These are phyloP conservation scores for Fennellomyces sp. DNA, from an alignment of 371 early-diverging fungal species.

Conservation along the genomic window DNA sequence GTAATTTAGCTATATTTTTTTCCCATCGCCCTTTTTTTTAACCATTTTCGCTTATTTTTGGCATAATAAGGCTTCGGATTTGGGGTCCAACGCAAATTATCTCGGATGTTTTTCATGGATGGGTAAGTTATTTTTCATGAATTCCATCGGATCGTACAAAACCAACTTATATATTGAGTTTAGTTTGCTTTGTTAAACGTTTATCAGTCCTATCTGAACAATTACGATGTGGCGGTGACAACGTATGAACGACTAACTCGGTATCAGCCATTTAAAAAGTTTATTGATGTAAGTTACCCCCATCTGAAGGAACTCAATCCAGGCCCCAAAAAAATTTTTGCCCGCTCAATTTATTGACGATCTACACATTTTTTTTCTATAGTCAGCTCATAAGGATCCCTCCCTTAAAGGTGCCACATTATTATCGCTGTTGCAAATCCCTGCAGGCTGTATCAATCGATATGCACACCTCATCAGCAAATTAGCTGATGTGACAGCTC, in stretches of 20 bases:
- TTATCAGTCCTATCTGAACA: constrained; percentile 37
- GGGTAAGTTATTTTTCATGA: constrained; percentile 15
- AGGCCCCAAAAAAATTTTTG: too few relatives aligned
- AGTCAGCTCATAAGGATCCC: constrained; percentile 23
- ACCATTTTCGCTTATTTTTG: too few relatives aligned
- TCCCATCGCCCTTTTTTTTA: not conserved
- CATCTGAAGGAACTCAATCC: not conserved
- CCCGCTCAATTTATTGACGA: not conserved
- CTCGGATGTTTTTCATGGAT: constrained; percentile 21
- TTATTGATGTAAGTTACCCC: constrained; percentile 36
- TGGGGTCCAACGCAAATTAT: constrained; percentile 28
- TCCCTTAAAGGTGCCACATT: constrained; percentile 29
- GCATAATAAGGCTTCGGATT: constrained; percentile 12
- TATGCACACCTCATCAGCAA: constrained; percentile 35
- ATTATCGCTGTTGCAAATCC: constrained; percentile 39
- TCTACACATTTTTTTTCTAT: not conserved
- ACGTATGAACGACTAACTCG: constrained; percentile 44
- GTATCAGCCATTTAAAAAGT: constrained; percentile 50
- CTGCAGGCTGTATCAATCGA: constrained; percentile 39
- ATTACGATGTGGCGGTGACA: constrained; percentile 42
- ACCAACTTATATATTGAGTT: not conserved
- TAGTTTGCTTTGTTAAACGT: constrained; percentile 38
- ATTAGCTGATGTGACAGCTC: constrained; percentile 31
- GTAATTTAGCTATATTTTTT: constrained; percentile 22
- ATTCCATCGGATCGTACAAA: too few relatives aligned